Evolutionary conservation across 345 rosid species (phyloP).

Genomic region (Linum usitatissimum): DNA sequence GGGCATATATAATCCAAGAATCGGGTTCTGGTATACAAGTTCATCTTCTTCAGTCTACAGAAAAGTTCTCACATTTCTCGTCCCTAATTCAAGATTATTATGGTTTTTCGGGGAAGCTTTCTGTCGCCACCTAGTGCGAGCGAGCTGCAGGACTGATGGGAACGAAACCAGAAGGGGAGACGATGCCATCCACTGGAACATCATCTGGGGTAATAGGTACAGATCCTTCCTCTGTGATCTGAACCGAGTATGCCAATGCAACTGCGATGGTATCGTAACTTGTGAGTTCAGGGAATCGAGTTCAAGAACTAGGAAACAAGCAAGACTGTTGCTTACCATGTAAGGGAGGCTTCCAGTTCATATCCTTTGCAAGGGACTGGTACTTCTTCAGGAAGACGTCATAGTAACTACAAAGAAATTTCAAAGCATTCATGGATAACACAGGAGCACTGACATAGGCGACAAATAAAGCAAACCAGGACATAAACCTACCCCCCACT

Average conservation of each 20-base stretch:
- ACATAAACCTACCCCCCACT: constrained; percentile 5
- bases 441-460: too few relatives aligned
- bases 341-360: constrained; percentile 1
- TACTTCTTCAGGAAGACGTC: constrained; percentile 7
- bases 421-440: background rate
- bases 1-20: too few relatives aligned
- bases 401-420: constrained; percentile 1
- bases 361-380: constrained; percentile 2
- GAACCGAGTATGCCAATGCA: constrained; percentile 1
- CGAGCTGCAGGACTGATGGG: background rate
- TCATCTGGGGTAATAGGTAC: background rate
- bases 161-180: constrained; percentile 1
- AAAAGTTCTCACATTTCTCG: too few relatives aligned
- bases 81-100: too few relatives aligned
- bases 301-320: too few relatives aligned
- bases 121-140: too few relatives aligned
- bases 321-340: background rate
- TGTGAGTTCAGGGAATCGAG: background rate
- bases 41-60: too few relatives aligned
- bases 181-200: constrained; percentile 7
- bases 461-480: too few relatives aligned
- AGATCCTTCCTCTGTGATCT: background rate
- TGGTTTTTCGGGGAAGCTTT: too few relatives aligned
- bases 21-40: too few relatives aligned
- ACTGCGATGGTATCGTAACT: background rate